Percentiles rank a stretch among this genome's conserved stretches.
phyloP scores from a whole-genome alignment of 1,284 basidiomycete species.

The Pseudozyma flocculosa region DNA sequence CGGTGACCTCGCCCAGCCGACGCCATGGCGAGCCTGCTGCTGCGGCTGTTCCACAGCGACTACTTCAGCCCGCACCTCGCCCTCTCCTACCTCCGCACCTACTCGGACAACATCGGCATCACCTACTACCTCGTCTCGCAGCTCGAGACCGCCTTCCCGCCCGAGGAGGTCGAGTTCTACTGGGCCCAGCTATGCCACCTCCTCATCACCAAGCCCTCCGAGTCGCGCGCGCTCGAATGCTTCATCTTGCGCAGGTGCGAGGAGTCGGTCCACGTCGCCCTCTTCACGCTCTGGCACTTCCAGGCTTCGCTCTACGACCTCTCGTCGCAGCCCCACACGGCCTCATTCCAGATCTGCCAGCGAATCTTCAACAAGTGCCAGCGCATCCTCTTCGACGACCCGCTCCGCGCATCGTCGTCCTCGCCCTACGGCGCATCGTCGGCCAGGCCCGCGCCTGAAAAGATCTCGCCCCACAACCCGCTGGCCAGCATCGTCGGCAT shows the following conservation, averaged over 20 bases:
- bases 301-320: conserved; percentile 55
- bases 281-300: conserved; percentile 56
- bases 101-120: conserved; percentile 56
- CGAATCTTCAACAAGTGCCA: conserved; percentile 89
- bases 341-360: conserved; percentile 87
- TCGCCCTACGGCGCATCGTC: not conserved
- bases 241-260: conserved; percentile 53
- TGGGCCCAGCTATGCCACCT: conserved; percentile 57
- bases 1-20: not conserved
- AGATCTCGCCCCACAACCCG: conserved; percentile 40
- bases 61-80: conserved; percentile 57
- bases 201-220: conserved; percentile 50
- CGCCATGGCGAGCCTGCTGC: conserved; percentile 52
- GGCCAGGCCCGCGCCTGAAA: conserved; percentile 8
- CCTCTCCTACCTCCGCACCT: conserved; percentile 53
- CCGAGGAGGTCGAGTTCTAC: conserved; percentile 54
- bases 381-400: conserved; percentile 92
- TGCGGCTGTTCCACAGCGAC: conserved; percentile 55
- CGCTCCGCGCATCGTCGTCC: conserved; percentile 19
- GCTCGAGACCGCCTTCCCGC: conserved; percentile 43
- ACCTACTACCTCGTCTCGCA: conserved; percentile 54
- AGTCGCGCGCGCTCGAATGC: conserved; percentile 51
- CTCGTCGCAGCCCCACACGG: conserved; percentile 64
- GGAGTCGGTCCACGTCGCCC: conserved; percentile 52
- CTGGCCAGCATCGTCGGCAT: conserved; percentile 80